Conservation (phyloP, 257 asterid species). For the Jacaranda copaia region DNA sequence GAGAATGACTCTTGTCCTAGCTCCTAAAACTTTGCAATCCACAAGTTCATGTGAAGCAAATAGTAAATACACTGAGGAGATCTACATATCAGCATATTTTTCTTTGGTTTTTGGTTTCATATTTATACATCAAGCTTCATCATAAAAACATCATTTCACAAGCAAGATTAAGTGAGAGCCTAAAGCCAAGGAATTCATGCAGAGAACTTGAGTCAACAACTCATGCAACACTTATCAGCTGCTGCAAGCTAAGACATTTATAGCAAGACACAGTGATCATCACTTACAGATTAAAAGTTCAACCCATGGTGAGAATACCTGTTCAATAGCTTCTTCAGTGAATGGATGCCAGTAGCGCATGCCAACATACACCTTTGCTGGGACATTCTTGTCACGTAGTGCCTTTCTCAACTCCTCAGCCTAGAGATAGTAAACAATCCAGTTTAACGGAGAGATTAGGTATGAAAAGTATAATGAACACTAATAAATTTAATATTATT, state of each 20-base stretch:
- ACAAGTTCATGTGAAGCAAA: neutral
- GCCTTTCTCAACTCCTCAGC: slow-evolving; percentile 94
- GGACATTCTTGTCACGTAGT: slow-evolving; percentile 72
- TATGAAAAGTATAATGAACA: slow-evolving; percentile 23
- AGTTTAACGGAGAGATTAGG: slow-evolving; percentile 32
- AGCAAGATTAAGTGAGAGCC: slow-evolving; percentile 6
- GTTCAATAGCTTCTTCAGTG: slow-evolving; percentile 97
- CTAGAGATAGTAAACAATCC: slow-evolving; percentile 50
- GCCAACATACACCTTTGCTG: slow-evolving; percentile 95
- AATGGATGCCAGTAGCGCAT: slow-evolving; percentile 99
- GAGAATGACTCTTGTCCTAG: slow-evolving; percentile 3
- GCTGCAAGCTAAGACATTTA: slow-evolving; percentile 16
- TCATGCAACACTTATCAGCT: slow-evolving; percentile 2
- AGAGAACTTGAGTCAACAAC: slow-evolving; percentile 12
- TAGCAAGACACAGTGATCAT: slow-evolving; percentile 5
- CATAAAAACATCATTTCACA: slow-evolving; percentile 23
- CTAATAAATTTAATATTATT: slow-evolving; percentile 5
- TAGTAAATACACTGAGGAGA: neutral
- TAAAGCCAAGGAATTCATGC: neutral
- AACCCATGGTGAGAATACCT: slow-evolving; percentile 51
- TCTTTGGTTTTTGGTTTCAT: neutral
- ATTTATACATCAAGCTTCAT: slow-evolving; percentile 19
- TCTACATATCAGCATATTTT: slow-evolving; percentile 19
- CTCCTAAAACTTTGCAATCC: neutral
- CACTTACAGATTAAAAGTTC: neutral